phyloP scores from a whole-genome alignment of 768 basidiomycete genomes.

The Neoboletus subvelutipes region DNA sequence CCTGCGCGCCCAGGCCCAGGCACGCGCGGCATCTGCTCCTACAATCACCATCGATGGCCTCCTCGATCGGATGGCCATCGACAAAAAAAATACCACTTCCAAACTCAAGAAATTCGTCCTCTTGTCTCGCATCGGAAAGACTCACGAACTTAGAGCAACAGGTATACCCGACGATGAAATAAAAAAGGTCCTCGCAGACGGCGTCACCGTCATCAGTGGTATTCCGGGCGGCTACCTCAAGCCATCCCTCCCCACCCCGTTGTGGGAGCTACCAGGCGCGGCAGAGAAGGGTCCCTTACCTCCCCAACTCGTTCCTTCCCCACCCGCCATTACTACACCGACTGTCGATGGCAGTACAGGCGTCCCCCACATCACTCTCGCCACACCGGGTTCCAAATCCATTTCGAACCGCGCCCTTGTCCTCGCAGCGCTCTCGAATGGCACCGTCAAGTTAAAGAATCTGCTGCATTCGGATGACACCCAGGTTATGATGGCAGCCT shows the following conservation, averaged over 20 bases:
- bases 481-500: conserved; percentile 97
- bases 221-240: conserved; percentile 41
- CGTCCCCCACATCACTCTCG: conserved; percentile 54
- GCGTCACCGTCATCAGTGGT: conserved; percentile 70
- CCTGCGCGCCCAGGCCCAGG: conserved; percentile 38
- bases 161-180: conserved; percentile 81
- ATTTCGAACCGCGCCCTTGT: conserved; percentile 94
- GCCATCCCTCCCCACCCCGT: conserved; percentile 48
- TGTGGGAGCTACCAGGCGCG: conserved; percentile 20
- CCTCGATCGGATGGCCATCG: conserved; percentile 91
- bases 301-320: conserved; percentile 19
- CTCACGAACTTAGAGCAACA: conserved; percentile 89
- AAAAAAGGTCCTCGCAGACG: conserved; percentile 75
- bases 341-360: neutral
- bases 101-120: conserved; percentile 90
- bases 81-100: conserved; percentile 96
- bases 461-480: no score
- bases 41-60: conserved; percentile 67
- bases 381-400: conserved; percentile 95
- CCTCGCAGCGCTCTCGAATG: conserved; percentile 86
- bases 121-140: conserved; percentile 86
- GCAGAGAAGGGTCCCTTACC: conserved; percentile 17
- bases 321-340: neutral
- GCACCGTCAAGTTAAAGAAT: conserved; percentile 86
- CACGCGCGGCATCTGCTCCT: conserved; percentile 20